Conservation (phyloP, 1,139 yeast genomes). For the Meyerozyma sp. region DNA sequence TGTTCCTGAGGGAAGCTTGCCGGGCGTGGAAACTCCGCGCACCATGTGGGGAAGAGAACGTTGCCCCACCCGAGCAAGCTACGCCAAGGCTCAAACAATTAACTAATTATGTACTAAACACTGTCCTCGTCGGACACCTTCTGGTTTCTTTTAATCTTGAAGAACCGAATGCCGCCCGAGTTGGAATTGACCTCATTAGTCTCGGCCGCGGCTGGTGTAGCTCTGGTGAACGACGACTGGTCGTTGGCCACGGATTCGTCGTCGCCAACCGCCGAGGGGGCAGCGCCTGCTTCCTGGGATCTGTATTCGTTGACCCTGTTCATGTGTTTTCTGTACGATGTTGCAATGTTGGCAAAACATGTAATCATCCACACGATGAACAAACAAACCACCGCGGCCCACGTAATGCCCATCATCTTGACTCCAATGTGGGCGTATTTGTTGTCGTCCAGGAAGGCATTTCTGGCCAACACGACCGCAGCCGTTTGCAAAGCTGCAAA, state of each 20-base stretch:
- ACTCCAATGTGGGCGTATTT: conserved; percentile 48
- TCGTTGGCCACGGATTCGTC: conserved; percentile 18
- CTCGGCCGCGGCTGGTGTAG: conserved; percentile 22
- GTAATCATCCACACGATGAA: conserved; percentile 49
- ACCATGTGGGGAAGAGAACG: not conserved
- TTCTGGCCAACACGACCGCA: conserved; percentile 57
- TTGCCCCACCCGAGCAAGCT: not conserved
- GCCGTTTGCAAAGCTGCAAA: conserved; percentile 68
- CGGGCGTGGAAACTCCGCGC: not conserved
- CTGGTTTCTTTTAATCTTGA: conserved; percentile 68
- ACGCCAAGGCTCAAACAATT: not conserved
- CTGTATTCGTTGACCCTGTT: conserved; percentile 24
- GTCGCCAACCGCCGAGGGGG: conserved; percentile 9
- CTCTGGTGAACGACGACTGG: conserved; percentile 43
- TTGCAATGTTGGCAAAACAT: conserved; percentile 48
- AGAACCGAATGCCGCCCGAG: conserved; percentile 68
- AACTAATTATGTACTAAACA: conserved; percentile 24
- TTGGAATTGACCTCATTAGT: conserved; percentile 32
- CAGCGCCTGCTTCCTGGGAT: conserved; percentile 11
- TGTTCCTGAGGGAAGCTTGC: not conserved
- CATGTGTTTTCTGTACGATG: conserved; percentile 43
- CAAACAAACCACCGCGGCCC: conserved; percentile 62
- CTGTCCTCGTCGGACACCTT: conserved; percentile 58
- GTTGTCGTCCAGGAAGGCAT: conserved; percentile 50
- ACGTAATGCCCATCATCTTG: conserved; percentile 54